phyloP scores from a whole-genome alignment of 2,329 filamentous ascomycete species.

The Exophiala mesophila region DNA sequence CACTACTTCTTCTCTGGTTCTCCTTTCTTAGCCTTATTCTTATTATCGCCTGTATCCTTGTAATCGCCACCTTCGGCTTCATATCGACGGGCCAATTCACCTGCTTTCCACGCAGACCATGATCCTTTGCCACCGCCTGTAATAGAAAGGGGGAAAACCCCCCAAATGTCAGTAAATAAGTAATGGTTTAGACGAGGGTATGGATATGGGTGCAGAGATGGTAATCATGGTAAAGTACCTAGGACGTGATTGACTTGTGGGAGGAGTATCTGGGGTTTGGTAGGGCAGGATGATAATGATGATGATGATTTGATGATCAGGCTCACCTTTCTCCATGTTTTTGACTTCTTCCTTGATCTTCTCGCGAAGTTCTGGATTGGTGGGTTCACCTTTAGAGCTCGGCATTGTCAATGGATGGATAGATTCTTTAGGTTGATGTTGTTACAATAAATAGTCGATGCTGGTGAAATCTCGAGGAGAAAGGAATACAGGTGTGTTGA shows the following conservation, averaged over 20 bases:
- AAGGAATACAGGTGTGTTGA: too few species aligned
- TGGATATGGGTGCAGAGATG: too few species aligned
- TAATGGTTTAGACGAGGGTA: too few species aligned
- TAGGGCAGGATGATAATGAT: too few species aligned
- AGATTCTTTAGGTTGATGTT: not conserved
- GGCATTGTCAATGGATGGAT: slow-evolving; percentile 13
- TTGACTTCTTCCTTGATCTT: slow-evolving; percentile 27
- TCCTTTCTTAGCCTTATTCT: slow-evolving; percentile 25
- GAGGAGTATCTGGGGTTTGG: too few species aligned
- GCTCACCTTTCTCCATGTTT: slow-evolving; percentile 19
- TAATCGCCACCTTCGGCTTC: slow-evolving; percentile 23
- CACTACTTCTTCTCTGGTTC: slow-evolving; percentile 23
- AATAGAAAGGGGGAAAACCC: not conserved
- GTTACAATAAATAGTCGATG: too few species aligned
- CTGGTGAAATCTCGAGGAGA: too few species aligned
- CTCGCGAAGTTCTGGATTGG: slow-evolving; percentile 24
- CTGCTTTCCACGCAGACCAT: slow-evolving; percentile 27
- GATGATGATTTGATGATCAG: too few species aligned
- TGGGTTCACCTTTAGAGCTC: slow-evolving; percentile 23
- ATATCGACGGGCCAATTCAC: slow-evolving; percentile 22
- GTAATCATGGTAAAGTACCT: too few species aligned
- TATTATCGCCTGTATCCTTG: slow-evolving; percentile 21
- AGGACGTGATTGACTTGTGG: too few species aligned
- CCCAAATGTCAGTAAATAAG: not conserved
- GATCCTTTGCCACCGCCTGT: slow-evolving; percentile 22